Percentiles rank a stretch among this genome's conserved stretches.
These are phyloP conservation scores for Wickerhamomyces mucosus DNA, from an alignment of 805 yeast genomes.

Conservation along the genomic window DNA sequence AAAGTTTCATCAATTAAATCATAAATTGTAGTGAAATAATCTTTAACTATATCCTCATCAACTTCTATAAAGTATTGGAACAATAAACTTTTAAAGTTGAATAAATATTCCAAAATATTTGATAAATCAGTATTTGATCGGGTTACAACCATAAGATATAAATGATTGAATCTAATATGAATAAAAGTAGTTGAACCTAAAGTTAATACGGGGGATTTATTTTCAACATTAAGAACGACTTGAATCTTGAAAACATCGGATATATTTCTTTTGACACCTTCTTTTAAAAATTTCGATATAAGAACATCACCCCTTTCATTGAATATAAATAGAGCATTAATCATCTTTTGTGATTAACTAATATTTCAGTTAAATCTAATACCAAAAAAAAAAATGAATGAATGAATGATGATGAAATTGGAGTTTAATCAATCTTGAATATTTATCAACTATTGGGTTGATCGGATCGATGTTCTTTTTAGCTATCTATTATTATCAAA, in stretches of 20 bases:
- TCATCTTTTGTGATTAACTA: constrained; percentile 44
- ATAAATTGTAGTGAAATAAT: constrained; percentile 60
- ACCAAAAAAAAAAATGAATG: too few relatives aligned
- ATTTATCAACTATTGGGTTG: too few relatives aligned
- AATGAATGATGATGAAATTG: too few relatives aligned
- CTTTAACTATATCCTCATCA: constrained; percentile 42
- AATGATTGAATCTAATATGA: constrained; percentile 49
- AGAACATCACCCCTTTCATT: constrained; percentile 78
- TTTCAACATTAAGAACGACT: constrained; percentile 60
- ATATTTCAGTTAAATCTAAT: too few relatives aligned
- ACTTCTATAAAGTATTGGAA: constrained; percentile 27
- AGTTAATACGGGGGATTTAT: constrained; percentile 65
- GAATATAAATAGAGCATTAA: constrained; percentile 72
- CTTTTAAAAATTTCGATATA: constrained; percentile 62
- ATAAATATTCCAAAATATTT: constrained; percentile 67
- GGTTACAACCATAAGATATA: constrained; percentile 86
- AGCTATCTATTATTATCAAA: too few relatives aligned
- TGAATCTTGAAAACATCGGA: constrained; percentile 89
- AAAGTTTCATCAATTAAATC: constrained; percentile 70
- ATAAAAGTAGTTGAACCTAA: constrained; percentile 89
- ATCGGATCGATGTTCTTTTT: too few relatives aligned
- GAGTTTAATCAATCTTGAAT: too few relatives aligned
- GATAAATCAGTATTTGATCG: constrained; percentile 84
- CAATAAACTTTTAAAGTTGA: constrained; percentile 48
- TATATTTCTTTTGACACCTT: constrained; percentile 68